A percentile compares a stretch with the other conserved stretches of the same genome.
phyloP scores from a whole-genome alignment of 176 grass and related monocot genomes.

The Elymus sibiricus region DNA sequence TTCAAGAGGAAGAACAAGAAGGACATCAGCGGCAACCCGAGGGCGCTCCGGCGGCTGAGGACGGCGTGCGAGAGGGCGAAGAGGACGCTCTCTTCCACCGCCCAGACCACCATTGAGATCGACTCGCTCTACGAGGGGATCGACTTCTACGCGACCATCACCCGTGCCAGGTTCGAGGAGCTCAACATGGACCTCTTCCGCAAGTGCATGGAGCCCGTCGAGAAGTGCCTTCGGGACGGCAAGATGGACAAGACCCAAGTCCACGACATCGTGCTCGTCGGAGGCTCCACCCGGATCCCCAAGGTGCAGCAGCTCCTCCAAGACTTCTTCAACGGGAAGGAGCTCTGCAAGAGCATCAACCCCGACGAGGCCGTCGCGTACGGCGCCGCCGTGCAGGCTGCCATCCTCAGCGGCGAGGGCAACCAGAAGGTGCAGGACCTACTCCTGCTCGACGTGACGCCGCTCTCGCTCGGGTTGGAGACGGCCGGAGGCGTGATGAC shows the following conservation, averaged over 20 bases:
- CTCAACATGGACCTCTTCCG: slow-evolving; percentile 83
- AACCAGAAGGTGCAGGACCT: slow-evolving; percentile 71
- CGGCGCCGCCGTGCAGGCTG: slow-evolving; percentile 69
- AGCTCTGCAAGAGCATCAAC: slow-evolving; percentile 93
- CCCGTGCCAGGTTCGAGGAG: slow-evolving; percentile 73
- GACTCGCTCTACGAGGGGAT: slow-evolving; percentile 69
- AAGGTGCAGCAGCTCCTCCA: slow-evolving; percentile 77
- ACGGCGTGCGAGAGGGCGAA: slow-evolving; percentile 80
- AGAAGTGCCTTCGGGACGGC: slow-evolving; percentile 72
- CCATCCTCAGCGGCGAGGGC: slow-evolving; percentile 70
- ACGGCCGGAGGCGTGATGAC: slow-evolving; percentile 68
- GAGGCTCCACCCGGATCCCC: slow-evolving; percentile 77
- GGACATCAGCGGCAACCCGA: slow-evolving; percentile 75
- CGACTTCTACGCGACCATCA: slow-evolving; percentile 69
- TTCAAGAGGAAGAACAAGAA: slow-evolving; percentile 81
- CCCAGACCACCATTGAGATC: slow-evolving; percentile 70
- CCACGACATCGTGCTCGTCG: slow-evolving; percentile 72
- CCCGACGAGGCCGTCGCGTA: slow-evolving; percentile 87
- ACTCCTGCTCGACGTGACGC: slow-evolving; percentile 70
- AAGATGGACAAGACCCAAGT: slow-evolving; percentile 67
- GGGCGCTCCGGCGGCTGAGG: slow-evolving; percentile 49
- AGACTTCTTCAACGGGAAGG: slow-evolving; percentile 81
- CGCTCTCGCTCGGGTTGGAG: slow-evolving; percentile 75
- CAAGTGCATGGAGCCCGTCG: slow-evolving; percentile 77
- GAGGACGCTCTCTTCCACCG: slow-evolving; percentile 68